Evolutionary conservation across 148 eudicot genomes (phyloP).

Genomic region (Limonium bicolor): DNA sequence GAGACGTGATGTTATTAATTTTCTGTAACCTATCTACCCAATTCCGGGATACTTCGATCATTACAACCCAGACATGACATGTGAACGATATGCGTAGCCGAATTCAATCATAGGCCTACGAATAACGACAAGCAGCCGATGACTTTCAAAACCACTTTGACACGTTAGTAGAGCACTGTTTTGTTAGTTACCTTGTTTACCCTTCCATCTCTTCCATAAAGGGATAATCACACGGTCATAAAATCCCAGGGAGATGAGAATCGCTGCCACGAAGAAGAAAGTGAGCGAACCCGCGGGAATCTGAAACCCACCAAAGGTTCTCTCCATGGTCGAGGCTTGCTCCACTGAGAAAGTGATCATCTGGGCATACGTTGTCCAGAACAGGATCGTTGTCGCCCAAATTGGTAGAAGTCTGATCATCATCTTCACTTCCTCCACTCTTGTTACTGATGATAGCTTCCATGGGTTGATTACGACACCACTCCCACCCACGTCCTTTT

Average conservation of each 20-base stretch:
- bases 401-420: conserved; percentile 51
- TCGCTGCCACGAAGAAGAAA: conserved; percentile 65
- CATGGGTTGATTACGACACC: conserved; percentile 39
- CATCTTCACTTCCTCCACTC: conserved; percentile 81
- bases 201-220: conserved; percentile 42
- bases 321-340: conserved; percentile 71
- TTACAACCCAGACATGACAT: no score
- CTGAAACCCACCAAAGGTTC: conserved; percentile 38
- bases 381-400: conserved; percentile 83
- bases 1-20: no score
- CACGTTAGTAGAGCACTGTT: no score
- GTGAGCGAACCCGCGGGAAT: conserved; percentile 73
- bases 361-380: conserved; percentile 76
- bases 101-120: no score
- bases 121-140: no score
- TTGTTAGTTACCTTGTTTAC: conserved; percentile 61
- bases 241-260: conserved; percentile 36
- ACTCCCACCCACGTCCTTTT: background rate
- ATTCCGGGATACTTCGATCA: no score
- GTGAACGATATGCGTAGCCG: no score
- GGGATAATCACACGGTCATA: conserved; percentile 59
- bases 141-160: no score
- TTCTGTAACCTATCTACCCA: no score
- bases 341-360: conserved; percentile 77
- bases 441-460: conserved; percentile 63